Evolutionary conservation across 176 grass and related monocot genomes (phyloP).

Genomic region (Bromus sterilis): DNA sequence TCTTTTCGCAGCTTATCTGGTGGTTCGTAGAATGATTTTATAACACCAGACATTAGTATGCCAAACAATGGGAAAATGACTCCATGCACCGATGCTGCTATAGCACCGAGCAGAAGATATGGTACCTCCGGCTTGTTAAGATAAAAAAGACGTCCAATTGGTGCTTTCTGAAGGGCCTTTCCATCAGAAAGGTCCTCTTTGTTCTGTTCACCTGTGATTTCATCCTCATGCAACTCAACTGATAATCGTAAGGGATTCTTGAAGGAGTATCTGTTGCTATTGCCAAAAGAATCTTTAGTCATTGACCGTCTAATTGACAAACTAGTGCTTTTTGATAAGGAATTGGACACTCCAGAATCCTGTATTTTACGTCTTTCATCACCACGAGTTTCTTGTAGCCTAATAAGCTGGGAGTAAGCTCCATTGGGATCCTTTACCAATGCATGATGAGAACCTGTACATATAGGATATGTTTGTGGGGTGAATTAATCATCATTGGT

Average conservation of each 20-base stretch:
- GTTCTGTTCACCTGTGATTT: neutral
- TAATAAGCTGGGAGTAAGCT: constrained; percentile 65
- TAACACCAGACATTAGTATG: constrained; percentile 36
- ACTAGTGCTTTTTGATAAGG: constrained; percentile 24
- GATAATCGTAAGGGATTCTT: constrained; percentile 19
- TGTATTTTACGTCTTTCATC: constrained; percentile 10
- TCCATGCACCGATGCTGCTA: constrained; percentile 66
- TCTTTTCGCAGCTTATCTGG: constrained; percentile 45
- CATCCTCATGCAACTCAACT: constrained; percentile 15
- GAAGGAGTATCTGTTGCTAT: constrained; percentile 30
- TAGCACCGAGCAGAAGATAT: constrained; percentile 39
- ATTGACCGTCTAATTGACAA: constrained; percentile 20
- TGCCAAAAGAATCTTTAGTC: constrained; percentile 36
- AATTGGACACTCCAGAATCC: neutral
- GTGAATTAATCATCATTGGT: neutral
- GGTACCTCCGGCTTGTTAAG: constrained; percentile 66
- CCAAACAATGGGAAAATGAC: constrained; percentile 56
- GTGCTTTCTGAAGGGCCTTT: constrained; percentile 26
- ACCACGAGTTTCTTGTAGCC: constrained; percentile 37
- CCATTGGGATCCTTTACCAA: constrained; percentile 60
- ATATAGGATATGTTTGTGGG: neutral
- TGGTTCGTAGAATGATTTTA: constrained; percentile 56
- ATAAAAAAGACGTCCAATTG: constrained; percentile 37
- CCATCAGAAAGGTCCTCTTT: neutral
- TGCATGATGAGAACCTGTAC: constrained; percentile 54